phyloP scores from a whole-genome alignment of 495 filamentous ascomycete species.

The Physcia stellaris region DNA sequence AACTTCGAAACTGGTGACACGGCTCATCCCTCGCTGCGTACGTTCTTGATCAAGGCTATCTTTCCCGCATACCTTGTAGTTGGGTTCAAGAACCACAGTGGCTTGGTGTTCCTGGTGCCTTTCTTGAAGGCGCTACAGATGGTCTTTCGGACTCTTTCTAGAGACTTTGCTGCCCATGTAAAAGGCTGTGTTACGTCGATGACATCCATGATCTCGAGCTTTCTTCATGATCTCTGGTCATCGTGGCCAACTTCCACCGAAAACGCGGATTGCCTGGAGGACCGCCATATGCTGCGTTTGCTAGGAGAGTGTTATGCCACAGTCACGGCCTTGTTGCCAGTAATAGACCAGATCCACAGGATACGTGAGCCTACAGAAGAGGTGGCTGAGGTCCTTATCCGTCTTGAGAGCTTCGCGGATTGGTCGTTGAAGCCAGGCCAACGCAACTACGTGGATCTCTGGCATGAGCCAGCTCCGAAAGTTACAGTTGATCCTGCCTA shows the following conservation, averaged over 20 bases:
- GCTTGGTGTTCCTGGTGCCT: constrained; percentile 46
- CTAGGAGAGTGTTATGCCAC: constrained; percentile 30
- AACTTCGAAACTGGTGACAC: constrained; percentile 31
- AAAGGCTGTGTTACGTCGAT: constrained; percentile 29
- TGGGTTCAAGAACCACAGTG: constrained; percentile 33
- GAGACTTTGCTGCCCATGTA: constrained; percentile 34
- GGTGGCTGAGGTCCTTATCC: too few species aligned
- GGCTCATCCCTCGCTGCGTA: constrained; percentile 37
- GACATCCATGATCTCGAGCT: constrained; percentile 26
- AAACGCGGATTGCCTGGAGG: constrained; percentile 22
- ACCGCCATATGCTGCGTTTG: constrained; percentile 27
- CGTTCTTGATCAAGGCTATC: constrained; percentile 41
- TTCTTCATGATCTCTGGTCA: constrained; percentile 29
- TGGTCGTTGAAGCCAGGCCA: too few species aligned
- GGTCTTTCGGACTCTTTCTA: constrained; percentile 33
- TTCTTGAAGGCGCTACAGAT: constrained; percentile 35
- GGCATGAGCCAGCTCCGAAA: too few species aligned
- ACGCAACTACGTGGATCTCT: too few species aligned
- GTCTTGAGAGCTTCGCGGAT: too few species aligned
- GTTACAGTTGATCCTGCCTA: too few species aligned
- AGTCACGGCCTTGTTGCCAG: constrained; percentile 30
- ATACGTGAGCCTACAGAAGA: too few species aligned
- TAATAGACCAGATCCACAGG: constrained; percentile 47
- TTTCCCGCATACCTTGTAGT: constrained; percentile 52
- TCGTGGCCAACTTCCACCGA: constrained; percentile 22